Percentiles rank a stretch among this genome's conserved stretches.
Evolutionary conservation across 2,329 filamentous ascomycete species (phyloP).

Genomic region (Salinomyces thailandicus): DNA sequence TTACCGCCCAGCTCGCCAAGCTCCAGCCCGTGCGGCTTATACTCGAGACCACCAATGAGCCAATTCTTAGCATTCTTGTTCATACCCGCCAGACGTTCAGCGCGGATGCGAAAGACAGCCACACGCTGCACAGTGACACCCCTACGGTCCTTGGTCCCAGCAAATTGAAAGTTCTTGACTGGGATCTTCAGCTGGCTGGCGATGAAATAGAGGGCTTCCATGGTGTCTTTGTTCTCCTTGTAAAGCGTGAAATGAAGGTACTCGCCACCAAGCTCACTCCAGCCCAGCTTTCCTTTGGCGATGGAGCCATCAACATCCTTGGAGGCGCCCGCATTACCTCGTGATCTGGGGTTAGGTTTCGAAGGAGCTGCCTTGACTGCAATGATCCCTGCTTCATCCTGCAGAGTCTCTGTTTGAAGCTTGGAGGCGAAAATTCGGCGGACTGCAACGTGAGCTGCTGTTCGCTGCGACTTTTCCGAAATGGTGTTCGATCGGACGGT

Average conservation of each 20-base stretch:
- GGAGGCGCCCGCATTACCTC: conserved; percentile 9
- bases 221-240: conserved; percentile 95
- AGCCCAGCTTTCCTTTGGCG: conserved; percentile 39
- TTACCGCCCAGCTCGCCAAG: conserved; percentile 82
- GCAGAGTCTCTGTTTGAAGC: conserved; percentile 66
- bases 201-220: conserved; percentile 75
- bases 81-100: conserved; percentile 54
- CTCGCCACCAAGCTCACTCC: conserved; percentile 61
- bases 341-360: conserved; percentile 12
- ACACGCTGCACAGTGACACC: conserved; percentile 78
- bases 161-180: conserved; percentile 63
- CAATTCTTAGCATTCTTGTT: conserved; percentile 52
- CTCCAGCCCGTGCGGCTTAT: conserved; percentile 59
- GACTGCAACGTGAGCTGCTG: conserved; percentile 54
- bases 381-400: conserved; percentile 56
- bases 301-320: conserved; percentile 11
- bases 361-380: conserved; percentile 41
- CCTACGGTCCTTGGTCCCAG: conserved; percentile 83
- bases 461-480: conserved; percentile 50
- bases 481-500: conserved; percentile 45
- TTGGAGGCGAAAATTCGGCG: conserved; percentile 70
- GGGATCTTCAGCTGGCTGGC: conserved; percentile 60
- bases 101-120: conserved; percentile 52
- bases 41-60: conserved; percentile 61
- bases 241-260: conserved; percentile 86